A percentile compares a stretch with the other conserved stretches of the same genome.
Evolutionary conservation across 495 filamentous ascomycete genomes (phyloP).

Genomic region (Talaromyces nanjingensis): DNA sequence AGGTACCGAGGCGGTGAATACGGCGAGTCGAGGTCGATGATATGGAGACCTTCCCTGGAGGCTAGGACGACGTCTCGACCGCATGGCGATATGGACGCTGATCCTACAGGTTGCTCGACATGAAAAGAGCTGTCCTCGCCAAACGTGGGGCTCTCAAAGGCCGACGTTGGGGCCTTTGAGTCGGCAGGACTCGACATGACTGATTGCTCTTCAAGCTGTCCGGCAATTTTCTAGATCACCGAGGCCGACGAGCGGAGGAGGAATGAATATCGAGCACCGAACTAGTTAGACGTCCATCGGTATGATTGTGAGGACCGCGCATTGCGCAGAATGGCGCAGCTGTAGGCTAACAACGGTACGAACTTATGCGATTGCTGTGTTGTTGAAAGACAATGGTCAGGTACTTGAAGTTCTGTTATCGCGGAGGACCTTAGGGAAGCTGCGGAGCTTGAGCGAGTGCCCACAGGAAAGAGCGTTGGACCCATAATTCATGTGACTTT

Average conservation of each 20-base stretch:
- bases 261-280: neutral
- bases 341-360: neutral
- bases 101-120: conserved; percentile 69
- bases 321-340: neutral
- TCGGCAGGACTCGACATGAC: conserved; percentile 35
- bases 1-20: conserved; percentile 84
- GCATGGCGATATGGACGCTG: conserved; percentile 84
- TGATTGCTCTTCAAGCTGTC: neutral
- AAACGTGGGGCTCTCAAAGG: conserved; percentile 82
- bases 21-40: conserved; percentile 89
- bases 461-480: neutral
- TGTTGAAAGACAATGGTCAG: neutral
- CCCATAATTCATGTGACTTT: neutral
- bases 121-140: conserved; percentile 77
- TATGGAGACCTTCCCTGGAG: conserved; percentile 77
- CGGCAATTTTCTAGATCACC: neutral
- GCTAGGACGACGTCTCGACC: conserved; percentile 89
- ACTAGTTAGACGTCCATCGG: neutral
- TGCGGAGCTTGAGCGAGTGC: neutral
- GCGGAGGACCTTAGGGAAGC: neutral
- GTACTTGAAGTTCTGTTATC: neutral
- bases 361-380: neutral
- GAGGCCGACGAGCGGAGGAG: neutral
- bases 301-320: neutral
- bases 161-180: conserved; percentile 47